phyloP scores from a whole-genome alignment of 306 rosid genomes.

The Carpinus fangiana region DNA sequence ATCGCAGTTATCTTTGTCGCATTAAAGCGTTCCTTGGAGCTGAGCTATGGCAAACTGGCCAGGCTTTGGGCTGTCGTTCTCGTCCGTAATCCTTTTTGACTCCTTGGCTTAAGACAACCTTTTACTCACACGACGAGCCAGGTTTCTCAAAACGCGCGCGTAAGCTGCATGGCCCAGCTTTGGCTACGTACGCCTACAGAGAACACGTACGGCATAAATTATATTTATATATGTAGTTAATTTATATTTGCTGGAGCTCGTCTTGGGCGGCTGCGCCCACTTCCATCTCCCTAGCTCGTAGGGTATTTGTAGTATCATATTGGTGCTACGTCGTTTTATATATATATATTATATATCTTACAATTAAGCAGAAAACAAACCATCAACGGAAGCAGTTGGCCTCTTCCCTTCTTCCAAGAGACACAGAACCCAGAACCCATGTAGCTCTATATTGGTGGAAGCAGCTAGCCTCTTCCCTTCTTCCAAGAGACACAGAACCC shows the following conservation, averaged over 20 bases:
- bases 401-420: not conserved
- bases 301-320: not conserved
- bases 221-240: no score
- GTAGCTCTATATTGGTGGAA: not conserved
- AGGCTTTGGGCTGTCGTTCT: not conserved
- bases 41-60: not conserved
- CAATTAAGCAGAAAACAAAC: not conserved
- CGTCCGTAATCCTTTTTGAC: not conserved
- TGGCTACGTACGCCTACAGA: no score
- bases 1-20: no score
- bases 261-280: not conserved
- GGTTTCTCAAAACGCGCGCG: not conserved
- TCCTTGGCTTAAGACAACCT: not conserved
- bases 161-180: no score
- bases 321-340: not conserved
- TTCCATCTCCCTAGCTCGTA: not conserved
- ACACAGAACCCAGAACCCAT: no score
- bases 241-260: not conserved
- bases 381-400: not conserved
- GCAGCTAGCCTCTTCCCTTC: not conserved
- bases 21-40: not conserved
- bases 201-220: no score
- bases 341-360: not conserved
- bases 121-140: not conserved
- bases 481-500: not conserved